A percentile compares a stretch with the other conserved stretches of the same genome.
phyloP scores from a whole-genome alignment of 306 rosid genomes.

The Lupinus albus region DNA sequence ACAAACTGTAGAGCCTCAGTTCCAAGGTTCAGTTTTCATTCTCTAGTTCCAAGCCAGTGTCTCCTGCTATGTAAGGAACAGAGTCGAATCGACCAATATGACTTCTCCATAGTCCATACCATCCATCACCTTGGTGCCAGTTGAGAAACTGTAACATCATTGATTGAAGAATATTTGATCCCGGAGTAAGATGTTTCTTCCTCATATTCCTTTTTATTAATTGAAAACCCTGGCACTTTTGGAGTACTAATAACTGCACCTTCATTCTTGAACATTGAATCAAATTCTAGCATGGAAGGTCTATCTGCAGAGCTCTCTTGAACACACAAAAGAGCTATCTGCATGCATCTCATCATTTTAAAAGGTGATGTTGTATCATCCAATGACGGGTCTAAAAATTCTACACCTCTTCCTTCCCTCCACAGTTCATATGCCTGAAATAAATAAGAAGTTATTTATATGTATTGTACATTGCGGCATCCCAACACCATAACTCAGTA shows the following conservation, averaged over 20 bases:
- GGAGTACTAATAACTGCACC: slow-evolving; percentile 45
- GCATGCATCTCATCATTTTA: slow-evolving; percentile 65
- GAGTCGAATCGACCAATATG: background rate
- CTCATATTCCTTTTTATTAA: slow-evolving; percentile 5
- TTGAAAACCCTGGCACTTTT: slow-evolving; percentile 52
- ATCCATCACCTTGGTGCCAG: slow-evolving; percentile 49
- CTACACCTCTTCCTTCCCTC: slow-evolving; percentile 51
- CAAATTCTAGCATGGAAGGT: slow-evolving; percentile 66
- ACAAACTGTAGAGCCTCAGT: background rate
- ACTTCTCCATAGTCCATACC: background rate
- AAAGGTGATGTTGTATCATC: slow-evolving; percentile 53
- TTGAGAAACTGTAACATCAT: slow-evolving; percentile 52
- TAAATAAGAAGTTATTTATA: background rate
- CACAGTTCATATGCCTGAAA: slow-evolving; percentile 61
- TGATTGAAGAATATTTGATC: slow-evolving; percentile 39
- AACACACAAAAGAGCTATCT: slow-evolving; percentile 64
- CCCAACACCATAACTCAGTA: background rate
- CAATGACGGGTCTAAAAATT: slow-evolving; percentile 56
- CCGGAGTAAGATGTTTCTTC: slow-evolving; percentile 15
- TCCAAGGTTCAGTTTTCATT: background rate
- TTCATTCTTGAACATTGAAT: slow-evolving; percentile 58
- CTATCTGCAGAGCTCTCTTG: slow-evolving; percentile 61
- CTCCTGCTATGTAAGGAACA: background rate
- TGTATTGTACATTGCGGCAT: background rate
- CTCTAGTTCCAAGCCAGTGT: background rate